phyloP scores from a whole-genome alignment of 768 basidiomycete genomes.

The Boletus vermiculosoides region DNA sequence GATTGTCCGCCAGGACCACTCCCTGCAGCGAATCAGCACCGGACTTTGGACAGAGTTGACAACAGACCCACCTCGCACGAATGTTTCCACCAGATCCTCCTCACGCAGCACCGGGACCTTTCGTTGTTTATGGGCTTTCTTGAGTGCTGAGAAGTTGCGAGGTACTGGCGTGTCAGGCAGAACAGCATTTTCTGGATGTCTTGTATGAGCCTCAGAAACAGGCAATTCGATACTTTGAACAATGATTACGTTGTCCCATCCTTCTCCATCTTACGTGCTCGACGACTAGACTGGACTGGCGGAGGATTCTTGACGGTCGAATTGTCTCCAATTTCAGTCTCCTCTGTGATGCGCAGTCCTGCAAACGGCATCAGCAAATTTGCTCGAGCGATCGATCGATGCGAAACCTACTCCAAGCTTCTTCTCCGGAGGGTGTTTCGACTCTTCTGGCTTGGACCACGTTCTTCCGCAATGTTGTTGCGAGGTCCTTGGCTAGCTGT shows the following conservation, averaged over 20 bases:
- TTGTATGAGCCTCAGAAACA: conserved; percentile 27
- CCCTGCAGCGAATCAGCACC: conserved; percentile 44
- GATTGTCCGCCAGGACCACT: conserved; percentile 96
- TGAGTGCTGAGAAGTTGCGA: conserved; percentile 66
- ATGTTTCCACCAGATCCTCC: conserved; percentile 81
- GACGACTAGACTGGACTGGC: conserved; percentile 45
- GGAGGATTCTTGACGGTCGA: conserved; percentile 66
- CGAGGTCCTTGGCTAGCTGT: conserved; percentile 66
- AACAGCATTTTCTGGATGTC: conserved; percentile 34
- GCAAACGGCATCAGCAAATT: not conserved
- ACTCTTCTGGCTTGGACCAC: conserved; percentile 76
- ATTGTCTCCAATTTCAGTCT: conserved; percentile 89
- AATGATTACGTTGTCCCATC: conserved; percentile 28
- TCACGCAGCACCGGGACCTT: conserved; percentile 67
- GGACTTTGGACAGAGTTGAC: not conserved
- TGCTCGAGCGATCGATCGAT: not conserved
- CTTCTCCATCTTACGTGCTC: conserved; percentile 46
- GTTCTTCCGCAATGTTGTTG: conserved; percentile 72
- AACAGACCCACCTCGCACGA: conserved; percentile 70
- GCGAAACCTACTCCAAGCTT: conserved; percentile 55
- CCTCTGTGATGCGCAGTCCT: conserved; percentile 72
- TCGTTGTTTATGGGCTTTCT: conserved; percentile 64
- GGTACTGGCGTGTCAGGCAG: conserved; percentile 27
- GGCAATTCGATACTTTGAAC: conserved; percentile 29
- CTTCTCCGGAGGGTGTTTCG: conserved; percentile 34